Conservation (phyloP, 306 rosid genomes). For the Leucaena leucocephala region DNA sequence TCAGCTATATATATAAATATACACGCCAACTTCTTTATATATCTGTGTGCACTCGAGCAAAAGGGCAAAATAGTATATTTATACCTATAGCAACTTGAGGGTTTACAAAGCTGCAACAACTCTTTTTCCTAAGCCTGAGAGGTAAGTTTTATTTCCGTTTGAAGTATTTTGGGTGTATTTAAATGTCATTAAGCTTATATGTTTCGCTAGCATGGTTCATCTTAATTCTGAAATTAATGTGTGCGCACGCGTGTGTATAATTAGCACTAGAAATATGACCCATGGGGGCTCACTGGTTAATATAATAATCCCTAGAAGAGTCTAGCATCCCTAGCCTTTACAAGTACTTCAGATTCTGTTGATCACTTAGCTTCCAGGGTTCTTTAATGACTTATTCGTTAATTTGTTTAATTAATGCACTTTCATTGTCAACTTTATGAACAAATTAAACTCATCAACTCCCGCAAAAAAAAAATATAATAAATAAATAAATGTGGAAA, state of each 20-base stretch:
- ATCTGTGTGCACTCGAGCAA: conserved; percentile 9
- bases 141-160: conserved; percentile 20
- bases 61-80: conserved; percentile 29
- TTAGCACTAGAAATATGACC: not conserved
- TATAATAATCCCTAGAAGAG: conserved; percentile 14
- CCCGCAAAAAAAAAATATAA: not conserved
- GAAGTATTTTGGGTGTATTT: conserved; percentile 23
- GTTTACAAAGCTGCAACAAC: conserved; percentile 12
- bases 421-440: not conserved
- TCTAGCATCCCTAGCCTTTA: conserved; percentile 41
- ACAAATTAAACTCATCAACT: not conserved
- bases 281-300: conserved; percentile 8
- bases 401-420: conserved; percentile 4
- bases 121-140: conserved; percentile 16
- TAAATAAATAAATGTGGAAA: not conserved
- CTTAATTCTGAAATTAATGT: not conserved
- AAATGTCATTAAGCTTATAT: conserved; percentile 20
- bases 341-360: conserved; percentile 32
- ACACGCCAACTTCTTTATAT: conserved; percentile 2
- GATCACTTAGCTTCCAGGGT: conserved; percentile 1
- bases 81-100: not conserved
- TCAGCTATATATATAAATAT: not conserved
- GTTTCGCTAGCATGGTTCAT: conserved; percentile 9
- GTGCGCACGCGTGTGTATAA: not conserved
- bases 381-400: not conserved